Percentiles rank a stretch among this genome's conserved stretches.
phyloP scores from a whole-genome alignment of 495 filamentous ascomycete genomes.

The Lasiosphaeria miniovina region DNA sequence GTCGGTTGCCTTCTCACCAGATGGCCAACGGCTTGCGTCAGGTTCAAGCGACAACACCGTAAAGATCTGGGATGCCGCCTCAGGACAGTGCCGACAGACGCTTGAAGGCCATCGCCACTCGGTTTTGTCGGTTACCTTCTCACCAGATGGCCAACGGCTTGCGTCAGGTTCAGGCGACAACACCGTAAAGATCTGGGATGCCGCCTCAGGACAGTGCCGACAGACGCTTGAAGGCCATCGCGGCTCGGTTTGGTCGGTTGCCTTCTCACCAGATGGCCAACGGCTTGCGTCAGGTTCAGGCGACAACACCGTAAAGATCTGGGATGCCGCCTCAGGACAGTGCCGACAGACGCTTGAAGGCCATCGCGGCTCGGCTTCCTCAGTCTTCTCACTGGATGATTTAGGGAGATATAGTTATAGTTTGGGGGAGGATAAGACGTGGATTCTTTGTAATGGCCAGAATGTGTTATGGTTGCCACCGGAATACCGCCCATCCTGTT shows the following conservation, averaged over 20 bases:
- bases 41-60: constrained; percentile 83
- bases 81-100: constrained; percentile 73
- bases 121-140: constrained; percentile 9
- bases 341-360: too few species aligned
- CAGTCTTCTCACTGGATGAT: constrained; percentile 4
- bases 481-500: constrained; percentile 23
- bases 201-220: neutral
- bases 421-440: constrained; percentile 10
- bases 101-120: constrained; percentile 65
- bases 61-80: constrained; percentile 87
- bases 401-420: constrained; percentile 8
- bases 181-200: constrained; percentile 2
- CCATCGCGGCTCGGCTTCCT: neutral
- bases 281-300: neutral
- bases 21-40: constrained; percentile 68
- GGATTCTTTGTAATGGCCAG: constrained; percentile 23
- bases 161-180: neutral
- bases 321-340: neutral
- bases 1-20: constrained; percentile 11
- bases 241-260: neutral
- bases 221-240: neutral
- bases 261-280: constrained; percentile 3
- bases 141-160: constrained; percentile 6
- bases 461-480: constrained; percentile 26
- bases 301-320: too few species aligned